Evolutionary conservation across 768 basidiomycete genomes (phyloP), one percentile per base, ranked within the genome.

Genomic region (Phaffia australis): DNA sequence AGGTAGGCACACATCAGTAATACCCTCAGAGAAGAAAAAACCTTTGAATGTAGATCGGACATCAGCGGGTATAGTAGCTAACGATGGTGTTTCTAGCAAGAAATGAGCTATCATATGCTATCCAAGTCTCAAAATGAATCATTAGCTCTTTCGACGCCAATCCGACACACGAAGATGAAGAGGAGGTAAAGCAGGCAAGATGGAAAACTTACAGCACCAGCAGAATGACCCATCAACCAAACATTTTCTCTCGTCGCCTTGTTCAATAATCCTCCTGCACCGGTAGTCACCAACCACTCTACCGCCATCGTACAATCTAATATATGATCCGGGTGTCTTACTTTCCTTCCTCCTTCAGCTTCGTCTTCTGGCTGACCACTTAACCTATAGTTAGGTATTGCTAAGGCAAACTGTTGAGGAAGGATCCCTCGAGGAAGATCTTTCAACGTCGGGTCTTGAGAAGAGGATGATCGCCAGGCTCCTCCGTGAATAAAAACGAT

Each of bases 401-500:
- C 67, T 21, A 69, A 52, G 6, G 56, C 63, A 46, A 54, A 64
- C 27, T 64, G 57, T 51, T 63, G 62, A 25, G 67, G 62, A 9
- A 64, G n/a, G 5, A 63, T 42, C 4, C 52, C 9, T 9, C 35
- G 35, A 11, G 67, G 67, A 16, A 69, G 27, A 35, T 11, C 23
- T 7, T 27, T 19, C 6, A 67, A 15, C 1, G 66, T 35, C 16
- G 46, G 42, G 47, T 67, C 54, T 42, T 25, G 60, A n/a, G 60
- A 62, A n/a, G 66, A 67, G 1, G 66, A 67, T 27, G 60, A 30
- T 23, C 50, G 3, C 67, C 67, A 69, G 29, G 67, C 67, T 14
- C 67, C 67, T 0, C 67, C 67, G 35, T 64, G 67, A 19, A 69
- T 29, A 46, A 69, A 69, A 51, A 69, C 51, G 46, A 69, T 55